phyloP scores from a whole-genome alignment of 2,329 filamentous ascomycete genomes.

The Claviceps quebecensis region DNA sequence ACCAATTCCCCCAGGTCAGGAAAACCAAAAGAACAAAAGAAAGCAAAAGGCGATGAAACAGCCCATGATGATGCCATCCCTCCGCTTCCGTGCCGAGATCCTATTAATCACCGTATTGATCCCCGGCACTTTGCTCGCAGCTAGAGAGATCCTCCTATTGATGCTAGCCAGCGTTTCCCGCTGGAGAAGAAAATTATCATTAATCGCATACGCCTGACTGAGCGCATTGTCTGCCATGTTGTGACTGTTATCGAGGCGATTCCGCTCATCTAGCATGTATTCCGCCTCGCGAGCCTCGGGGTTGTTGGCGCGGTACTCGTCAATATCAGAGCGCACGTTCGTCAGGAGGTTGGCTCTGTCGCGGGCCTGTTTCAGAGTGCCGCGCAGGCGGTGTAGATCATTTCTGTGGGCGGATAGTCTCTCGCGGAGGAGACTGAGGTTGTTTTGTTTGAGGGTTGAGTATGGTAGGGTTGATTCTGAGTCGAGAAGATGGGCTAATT shows the following conservation, averaged over 20 bases:
- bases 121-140: constrained; percentile 82
- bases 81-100: constrained; percentile 88
- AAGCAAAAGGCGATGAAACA: constrained; percentile 87
- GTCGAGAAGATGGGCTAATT: constrained; percentile 81
- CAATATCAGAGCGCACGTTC: constrained; percentile 83
- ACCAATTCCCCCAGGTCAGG: constrained; percentile 24
- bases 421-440: constrained; percentile 80
- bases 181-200: constrained; percentile 79
- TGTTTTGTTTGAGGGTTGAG: constrained; percentile 94
- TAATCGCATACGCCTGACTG: constrained; percentile 91
- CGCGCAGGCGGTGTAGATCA: constrained; percentile 63
- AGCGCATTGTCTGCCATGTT: constrained; percentile 80
- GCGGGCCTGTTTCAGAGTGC: constrained; percentile 61
- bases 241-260: constrained; percentile 76
- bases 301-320: constrained; percentile 72
- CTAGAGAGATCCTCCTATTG: constrained; percentile 77
- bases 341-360: constrained; percentile 81
- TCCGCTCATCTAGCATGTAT: constrained; percentile 89
- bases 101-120: constrained; percentile 83
- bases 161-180: constrained; percentile 78
- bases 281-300: constrained; percentile 77
- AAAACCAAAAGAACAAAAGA: constrained; percentile 68
- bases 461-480: constrained; percentile 77
- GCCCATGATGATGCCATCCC: constrained; percentile 88
- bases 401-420: constrained; percentile 76